Evolutionary conservation across 352 stramenopile species (phyloP), one percentile per base, ranked within the genome.

Genomic region (Pythium periplocum): DNA sequence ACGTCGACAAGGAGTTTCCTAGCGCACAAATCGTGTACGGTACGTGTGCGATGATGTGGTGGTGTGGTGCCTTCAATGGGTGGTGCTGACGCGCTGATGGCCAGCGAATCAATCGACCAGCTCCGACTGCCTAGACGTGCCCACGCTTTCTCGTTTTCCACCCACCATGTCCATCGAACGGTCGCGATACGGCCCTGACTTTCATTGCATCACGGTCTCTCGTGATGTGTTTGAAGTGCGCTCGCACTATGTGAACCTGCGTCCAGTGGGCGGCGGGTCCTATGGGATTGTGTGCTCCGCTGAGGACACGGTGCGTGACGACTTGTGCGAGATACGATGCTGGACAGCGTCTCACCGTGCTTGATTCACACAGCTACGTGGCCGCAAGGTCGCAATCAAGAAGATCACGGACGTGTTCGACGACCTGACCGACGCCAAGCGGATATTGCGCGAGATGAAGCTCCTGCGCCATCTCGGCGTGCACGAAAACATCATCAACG

Each of bases 201-300:
- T 78, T 64, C 83, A 93, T 67, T 86, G 83, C 68, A 71, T 93
- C 53, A 90, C 79, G 8, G 69, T 93, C 50, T 90, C 83, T 1
- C 69, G 83, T 45, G 80, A 93, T 58, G 66, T 91, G 5, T 93
- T 93, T 47, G 78, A 93, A 69, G 78, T 93, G 33, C 78, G 77
- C 33, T 90, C 81, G 37, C 76, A 89, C 55, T 93, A 93, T 51
- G 69, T 82, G 35, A 91, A 91, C 47, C 59, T 93, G 49, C 78
- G 78, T 17, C 80, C 83, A 2, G 78, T 93, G 1, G 83, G 83
- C 42, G 80, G 80, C 31, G 92, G 92, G 3, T 96, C 86, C 12
- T 98, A 97, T 57, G 92, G 92, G 56, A 95, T 96, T 59, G 92
- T 98, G 6, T 96, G 83, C 61, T 93, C 89, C 0, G 92, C 89